Evolutionary conservation across 2,329 filamentous ascomycete genomes (phyloP).

Genomic region (Colletotrichum shisoi): DNA sequence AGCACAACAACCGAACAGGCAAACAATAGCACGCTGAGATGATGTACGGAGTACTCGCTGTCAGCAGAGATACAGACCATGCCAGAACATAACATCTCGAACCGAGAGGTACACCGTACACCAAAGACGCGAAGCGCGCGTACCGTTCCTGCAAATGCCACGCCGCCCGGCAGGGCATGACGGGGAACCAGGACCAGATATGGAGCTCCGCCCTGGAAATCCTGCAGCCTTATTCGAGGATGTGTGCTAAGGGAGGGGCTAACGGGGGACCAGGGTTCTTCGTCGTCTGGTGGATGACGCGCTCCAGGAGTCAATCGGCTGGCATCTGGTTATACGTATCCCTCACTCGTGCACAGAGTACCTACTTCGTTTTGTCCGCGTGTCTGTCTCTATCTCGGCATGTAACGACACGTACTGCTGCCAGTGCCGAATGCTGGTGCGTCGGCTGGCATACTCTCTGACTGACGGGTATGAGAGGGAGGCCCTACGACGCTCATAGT

Average conservation of each 20-base stretch:
- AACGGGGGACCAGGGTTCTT: constrained; percentile 13
- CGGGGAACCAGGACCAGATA: constrained; percentile 23
- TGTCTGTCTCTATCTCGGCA: constrained; percentile 1
- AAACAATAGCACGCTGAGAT: constrained; percentile 22
- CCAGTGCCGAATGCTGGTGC: constrained; percentile 1
- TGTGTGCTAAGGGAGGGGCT: constrained; percentile 1
- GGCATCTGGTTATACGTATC: constrained; percentile 9
- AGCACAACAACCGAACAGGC: constrained; percentile 27
- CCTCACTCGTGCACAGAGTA: background rate
- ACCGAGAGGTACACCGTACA: background rate
- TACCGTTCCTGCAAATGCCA: constrained; percentile 28
- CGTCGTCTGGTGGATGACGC: constrained; percentile 36
- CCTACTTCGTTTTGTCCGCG: background rate
- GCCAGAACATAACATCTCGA: background rate
- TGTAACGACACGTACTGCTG: constrained; percentile 17
- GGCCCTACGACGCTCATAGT: constrained; percentile 23
- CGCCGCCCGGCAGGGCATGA: constrained; percentile 29
- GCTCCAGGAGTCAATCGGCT: constrained; percentile 28
- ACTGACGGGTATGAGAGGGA: constrained; percentile 26
- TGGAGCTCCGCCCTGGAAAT: constrained; percentile 23
- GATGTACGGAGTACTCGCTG: constrained; percentile 7
- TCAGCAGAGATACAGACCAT: background rate
- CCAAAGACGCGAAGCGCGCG: background rate
- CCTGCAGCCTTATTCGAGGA: constrained; percentile 39
- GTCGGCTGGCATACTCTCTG: constrained; percentile 10